phyloP scores from a whole-genome alignment of 257 asterid species.

The Salvia hispanica region DNA sequence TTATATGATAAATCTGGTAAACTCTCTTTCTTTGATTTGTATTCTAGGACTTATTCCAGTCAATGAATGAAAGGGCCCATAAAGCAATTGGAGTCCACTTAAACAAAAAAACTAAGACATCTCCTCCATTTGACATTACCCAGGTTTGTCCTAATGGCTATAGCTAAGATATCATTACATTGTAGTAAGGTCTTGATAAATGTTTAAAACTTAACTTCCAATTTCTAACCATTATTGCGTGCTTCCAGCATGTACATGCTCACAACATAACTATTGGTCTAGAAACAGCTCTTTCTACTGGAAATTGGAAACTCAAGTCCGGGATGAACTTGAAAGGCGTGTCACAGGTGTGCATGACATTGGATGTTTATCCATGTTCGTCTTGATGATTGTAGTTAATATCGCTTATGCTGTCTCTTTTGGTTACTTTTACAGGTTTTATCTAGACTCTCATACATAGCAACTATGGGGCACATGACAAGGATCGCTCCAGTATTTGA shows the following conservation, averaged over 20 bases:
- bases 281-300: conserved; percentile 92
- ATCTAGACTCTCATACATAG: conserved; percentile 81
- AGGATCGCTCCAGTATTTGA: conserved; percentile 84
- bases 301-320: conserved; percentile 86
- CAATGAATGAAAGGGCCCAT: conserved; percentile 69
- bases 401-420: conserved; percentile 19
- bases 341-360: conserved; percentile 71
- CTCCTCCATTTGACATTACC: conserved; percentile 62
- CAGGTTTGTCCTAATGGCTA: conserved; percentile 48
- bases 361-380: conserved; percentile 4
- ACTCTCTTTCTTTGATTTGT: conserved; percentile 25
- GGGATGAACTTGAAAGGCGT: conserved; percentile 88
- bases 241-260: conserved; percentile 45
- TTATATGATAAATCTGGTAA: conserved; percentile 9
- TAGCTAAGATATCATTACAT: conserved; percentile 8
- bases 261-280: conserved; percentile 62
- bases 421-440: conserved; percentile 52
- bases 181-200: conserved; percentile 4
- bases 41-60: conserved; percentile 85
- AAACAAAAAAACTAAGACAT: conserved; percentile 43
- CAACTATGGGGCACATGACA: conserved; percentile 85
- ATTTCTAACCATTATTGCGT: not conserved
- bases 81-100: conserved; percentile 37
- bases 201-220: conserved; percentile 13
- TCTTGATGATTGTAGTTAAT: not conserved